phyloP scores from a whole-genome alignment of 176 grass and related monocot species.

The Rhipidocladum racemiflorum region DNA sequence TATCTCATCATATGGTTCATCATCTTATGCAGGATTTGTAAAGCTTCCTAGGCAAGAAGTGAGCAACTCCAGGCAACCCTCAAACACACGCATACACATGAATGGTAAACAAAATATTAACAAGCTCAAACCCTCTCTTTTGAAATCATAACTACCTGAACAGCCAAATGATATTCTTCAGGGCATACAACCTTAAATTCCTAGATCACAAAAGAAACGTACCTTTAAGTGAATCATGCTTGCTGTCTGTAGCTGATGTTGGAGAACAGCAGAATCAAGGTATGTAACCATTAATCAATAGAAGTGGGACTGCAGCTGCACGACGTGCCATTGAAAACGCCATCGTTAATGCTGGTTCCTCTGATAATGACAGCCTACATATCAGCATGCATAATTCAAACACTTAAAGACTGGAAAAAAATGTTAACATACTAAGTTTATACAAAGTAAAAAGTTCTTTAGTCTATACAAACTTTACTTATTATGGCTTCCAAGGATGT shows the following conservation, averaged over 20 bases:
- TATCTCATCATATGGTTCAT: not conserved
- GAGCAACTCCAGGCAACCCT: not conserved
- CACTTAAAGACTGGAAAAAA: not conserved
- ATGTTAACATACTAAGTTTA: not conserved
- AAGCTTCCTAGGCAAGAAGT: constrained; percentile 4
- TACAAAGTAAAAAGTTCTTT: not conserved
- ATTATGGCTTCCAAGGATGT: not conserved
- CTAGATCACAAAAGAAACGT: constrained; percentile 14
- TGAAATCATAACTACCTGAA: constrained; percentile 14
- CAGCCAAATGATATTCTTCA: not conserved
- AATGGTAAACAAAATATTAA: not conserved
- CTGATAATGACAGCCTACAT: constrained; percentile 66
- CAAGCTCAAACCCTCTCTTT: not conserved
- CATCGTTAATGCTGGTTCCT: constrained; percentile 82
- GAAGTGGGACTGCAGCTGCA: constrained; percentile 84
- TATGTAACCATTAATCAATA: constrained; percentile 87
- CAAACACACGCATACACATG: not conserved
- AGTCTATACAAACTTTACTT: not conserved
- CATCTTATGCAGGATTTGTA: not conserved
- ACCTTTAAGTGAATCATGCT: constrained; percentile 78
- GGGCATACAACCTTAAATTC: not conserved
- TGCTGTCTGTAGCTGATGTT: constrained; percentile 71
- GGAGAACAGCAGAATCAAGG: constrained; percentile 89
- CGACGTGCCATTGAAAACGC: constrained; percentile 84
- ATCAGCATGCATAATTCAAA: constrained; percentile 19